phyloP scores from a whole-genome alignment of 1,284 basidiomycete species.

The Puccinia polysora region DNA sequence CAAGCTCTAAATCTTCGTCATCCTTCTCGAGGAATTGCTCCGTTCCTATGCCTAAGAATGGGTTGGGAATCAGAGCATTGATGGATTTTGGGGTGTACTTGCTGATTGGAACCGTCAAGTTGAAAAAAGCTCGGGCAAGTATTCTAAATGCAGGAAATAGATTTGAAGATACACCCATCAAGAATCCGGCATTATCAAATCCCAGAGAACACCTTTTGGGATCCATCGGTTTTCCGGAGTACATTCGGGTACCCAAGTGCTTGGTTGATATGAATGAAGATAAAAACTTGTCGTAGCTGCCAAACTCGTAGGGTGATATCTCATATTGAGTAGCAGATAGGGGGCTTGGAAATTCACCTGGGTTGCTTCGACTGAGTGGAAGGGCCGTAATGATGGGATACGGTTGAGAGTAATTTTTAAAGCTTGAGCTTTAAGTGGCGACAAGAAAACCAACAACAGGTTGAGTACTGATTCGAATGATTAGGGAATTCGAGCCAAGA shows the following conservation, averaged over 20 bases:
- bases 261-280: slow-evolving; percentile 29
- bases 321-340: slow-evolving; percentile 27
- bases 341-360: slow-evolving; percentile 11
- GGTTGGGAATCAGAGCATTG: slow-evolving; percentile 32
- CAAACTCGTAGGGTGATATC: slow-evolving; percentile 30
- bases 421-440: slow-evolving; percentile 16
- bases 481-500: too few species aligned
- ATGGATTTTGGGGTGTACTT: slow-evolving; percentile 21
- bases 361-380: slow-evolving; percentile 6
- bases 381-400: slow-evolving; percentile 37
- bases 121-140: slow-evolving; percentile 15
- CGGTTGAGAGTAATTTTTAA: slow-evolving; percentile 34
- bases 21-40: slow-evolving; percentile 10
- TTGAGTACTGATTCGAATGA: neutral
- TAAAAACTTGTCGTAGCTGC: slow-evolving; percentile 36
- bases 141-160: slow-evolving; percentile 36
- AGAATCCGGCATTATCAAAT: slow-evolving; percentile 43
- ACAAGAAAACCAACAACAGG: neutral
- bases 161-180: slow-evolving; percentile 39
- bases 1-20: slow-evolving; percentile 18
- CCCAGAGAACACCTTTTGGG: slow-evolving; percentile 3
- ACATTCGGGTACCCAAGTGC: slow-evolving; percentile 29
- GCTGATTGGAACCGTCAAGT: slow-evolving; percentile 7
- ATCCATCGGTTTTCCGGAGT: slow-evolving; percentile 25
- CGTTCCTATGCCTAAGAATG: slow-evolving; percentile 34